Percentiles rank a stretch among this genome's conserved stretches.
These are phyloP conservation scores for Boletus tomentosulus DNA, from an alignment of 768 basidiomycete genomes.

Conservation along the genomic window DNA sequence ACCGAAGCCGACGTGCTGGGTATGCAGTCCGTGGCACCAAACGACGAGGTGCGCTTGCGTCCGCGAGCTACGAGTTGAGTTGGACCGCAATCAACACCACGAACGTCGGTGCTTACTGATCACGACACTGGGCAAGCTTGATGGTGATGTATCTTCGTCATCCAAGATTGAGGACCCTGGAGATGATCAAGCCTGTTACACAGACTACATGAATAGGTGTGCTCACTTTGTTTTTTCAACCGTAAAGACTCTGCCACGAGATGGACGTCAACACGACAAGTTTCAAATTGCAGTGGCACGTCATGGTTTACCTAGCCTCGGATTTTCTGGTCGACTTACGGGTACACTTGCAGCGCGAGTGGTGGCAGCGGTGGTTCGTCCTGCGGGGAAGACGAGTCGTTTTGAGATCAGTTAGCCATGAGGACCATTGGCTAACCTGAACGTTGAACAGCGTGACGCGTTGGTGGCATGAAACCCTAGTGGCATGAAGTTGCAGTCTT, in stretches of 20 bases:
- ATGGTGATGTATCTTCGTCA: slow-evolving; percentile 2
- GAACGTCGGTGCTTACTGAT: slow-evolving; percentile 10
- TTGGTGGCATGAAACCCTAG: slow-evolving; percentile 6
- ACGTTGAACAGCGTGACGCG: neutral
- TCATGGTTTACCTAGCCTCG: slow-evolving; percentile 11
- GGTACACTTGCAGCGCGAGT: slow-evolving; percentile 17
- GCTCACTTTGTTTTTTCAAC: slow-evolving; percentile 16
- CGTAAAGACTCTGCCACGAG: slow-evolving; percentile 11
- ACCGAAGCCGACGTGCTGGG: neutral
- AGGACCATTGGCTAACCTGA: slow-evolving; percentile 18
- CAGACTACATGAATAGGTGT: neutral
- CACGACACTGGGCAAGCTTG: slow-evolving; percentile 5
- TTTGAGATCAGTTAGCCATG: slow-evolving; percentile 1
- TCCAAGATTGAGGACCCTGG: slow-evolving; percentile 10
- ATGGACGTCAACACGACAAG: slow-evolving; percentile 9
- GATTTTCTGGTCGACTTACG: slow-evolving; percentile 8
- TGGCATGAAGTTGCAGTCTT: slow-evolving; percentile 6
- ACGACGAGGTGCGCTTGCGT: slow-evolving; percentile 15
- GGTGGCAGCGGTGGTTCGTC: slow-evolving; percentile 4
- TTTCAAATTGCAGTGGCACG: neutral
- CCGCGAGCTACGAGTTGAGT: slow-evolving; percentile 12
- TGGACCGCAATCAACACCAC: neutral
- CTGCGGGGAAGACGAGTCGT: slow-evolving; percentile 8
- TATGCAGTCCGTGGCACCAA: neutral
- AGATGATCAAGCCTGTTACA: neutral